Conservation (phyloP, 768 basidiomycete genomes). For the Pulveroboletus frians region DNA sequence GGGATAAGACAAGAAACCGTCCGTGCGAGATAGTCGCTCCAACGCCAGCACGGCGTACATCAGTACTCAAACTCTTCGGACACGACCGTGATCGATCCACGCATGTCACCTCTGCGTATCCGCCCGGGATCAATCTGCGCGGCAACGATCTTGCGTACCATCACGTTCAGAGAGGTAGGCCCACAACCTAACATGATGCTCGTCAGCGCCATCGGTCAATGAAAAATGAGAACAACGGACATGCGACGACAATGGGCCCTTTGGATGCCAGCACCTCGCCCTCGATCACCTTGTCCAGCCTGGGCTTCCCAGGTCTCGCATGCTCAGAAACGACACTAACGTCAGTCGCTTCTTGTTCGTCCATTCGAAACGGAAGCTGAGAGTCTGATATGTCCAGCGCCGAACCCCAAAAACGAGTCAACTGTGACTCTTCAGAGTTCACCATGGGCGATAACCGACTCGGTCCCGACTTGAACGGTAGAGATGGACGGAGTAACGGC, state of each 20-base stretch:
- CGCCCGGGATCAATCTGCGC: slow-evolving; percentile 52
- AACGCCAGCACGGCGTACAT: slow-evolving; percentile 6
- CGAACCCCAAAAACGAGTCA: neutral
- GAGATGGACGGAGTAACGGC: slow-evolving; percentile 1
- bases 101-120: slow-evolving; percentile 50
- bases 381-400: neutral
- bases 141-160: slow-evolving; percentile 62
- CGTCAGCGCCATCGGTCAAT: neutral
- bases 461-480: neutral
- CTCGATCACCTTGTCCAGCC: slow-evolving; percentile 52
- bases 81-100: slow-evolving; percentile 55
- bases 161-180: slow-evolving; percentile 60
- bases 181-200: slow-evolving; percentile 54
- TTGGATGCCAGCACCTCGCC: slow-evolving; percentile 56
- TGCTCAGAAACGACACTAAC: slow-evolving; percentile 56
- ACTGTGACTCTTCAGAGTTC: neutral
- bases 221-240: slow-evolving; percentile 38
- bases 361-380: slow-evolving; percentile 40
- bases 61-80: slow-evolving; percentile 67
- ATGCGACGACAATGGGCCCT: slow-evolving; percentile 62
- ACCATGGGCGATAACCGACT: neutral
- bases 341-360: slow-evolving; percentile 55
- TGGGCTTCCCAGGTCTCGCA: slow-evolving; percentile 63
- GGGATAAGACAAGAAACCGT: too few relatives aligned
- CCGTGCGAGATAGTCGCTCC: neutral